Evolutionary conservation across 441 rosid species (phyloP), one percentile per base, ranked within the genome.

Genomic region (Pelargonium exstipulatum): DNA sequence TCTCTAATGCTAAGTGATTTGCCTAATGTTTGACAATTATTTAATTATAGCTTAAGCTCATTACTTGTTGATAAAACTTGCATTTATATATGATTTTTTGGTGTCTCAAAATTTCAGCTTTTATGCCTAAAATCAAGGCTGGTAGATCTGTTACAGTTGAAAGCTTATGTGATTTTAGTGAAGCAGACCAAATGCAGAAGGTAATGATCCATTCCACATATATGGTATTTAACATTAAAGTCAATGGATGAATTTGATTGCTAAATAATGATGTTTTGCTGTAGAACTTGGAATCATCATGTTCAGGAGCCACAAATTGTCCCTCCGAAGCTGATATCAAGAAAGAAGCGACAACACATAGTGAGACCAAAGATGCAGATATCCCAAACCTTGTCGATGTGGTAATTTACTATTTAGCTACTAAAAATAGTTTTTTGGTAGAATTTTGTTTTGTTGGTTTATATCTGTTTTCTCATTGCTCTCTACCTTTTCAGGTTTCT

Each of bases 61-160:
- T 0, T 32, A 32, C 37, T 32, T 4, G 6, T 32, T 32, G 37
- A 32, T 32, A 32, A 32, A 32, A 32, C 37, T 32, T 32, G 37
- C 37, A 32, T 4, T 32, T 32, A 32, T 32, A 32, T 32, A 32
- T 24, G 29, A 66, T 51, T 22, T n/a, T 22, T 1, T 61, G 26
- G 48, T 60, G 24, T 17, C 17, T 46, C 6, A 53, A 45, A 40
- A 69, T 2, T 82, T 87, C 85, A 95, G 98, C 97, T 80, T 88
- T 82, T 73, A 92, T 90, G 90, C 83, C 88, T 48, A 88, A 84
- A 78, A 89, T 95, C 73, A 92, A 87, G 83, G 79, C 90, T 20
- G 81, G 86, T 17, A 84, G 97, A 82, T 87, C 91, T 9, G 77
- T 88, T 35, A 88, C 86, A 74, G 83, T 88, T 17, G 95, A 88